phyloP scores from a whole-genome alignment of 148 eudicot genomes.

The Dysphania ambrosioides region DNA sequence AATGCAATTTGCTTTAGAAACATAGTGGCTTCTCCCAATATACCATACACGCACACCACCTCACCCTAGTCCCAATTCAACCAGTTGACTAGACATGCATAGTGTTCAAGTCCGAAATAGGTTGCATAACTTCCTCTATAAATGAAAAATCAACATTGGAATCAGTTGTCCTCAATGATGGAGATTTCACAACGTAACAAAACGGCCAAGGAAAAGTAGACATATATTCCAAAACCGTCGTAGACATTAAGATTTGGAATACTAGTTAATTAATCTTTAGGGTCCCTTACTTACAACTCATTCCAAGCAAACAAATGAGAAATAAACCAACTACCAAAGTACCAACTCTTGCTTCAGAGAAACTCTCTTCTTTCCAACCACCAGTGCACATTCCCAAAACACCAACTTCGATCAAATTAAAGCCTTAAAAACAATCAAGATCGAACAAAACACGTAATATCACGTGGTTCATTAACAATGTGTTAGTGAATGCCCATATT shows the following conservation, averaged over 20 bases:
- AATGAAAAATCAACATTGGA: background rate
- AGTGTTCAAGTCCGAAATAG: background rate
- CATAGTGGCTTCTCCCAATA: too few species aligned
- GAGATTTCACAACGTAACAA: background rate
- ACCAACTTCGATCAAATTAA: background rate
- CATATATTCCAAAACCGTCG: slow-evolving; percentile 27
- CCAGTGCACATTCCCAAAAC: slow-evolving; percentile 13
- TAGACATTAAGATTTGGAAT: background rate
- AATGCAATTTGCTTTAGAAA: too few species aligned
- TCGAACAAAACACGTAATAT: too few species aligned
- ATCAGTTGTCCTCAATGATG: background rate
- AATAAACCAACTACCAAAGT: too few species aligned
- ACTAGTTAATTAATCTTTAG: background rate
- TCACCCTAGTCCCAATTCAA: too few species aligned
- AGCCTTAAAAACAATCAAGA: too few species aligned
- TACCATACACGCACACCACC: too few species aligned
- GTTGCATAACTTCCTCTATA: slow-evolving; percentile 11
- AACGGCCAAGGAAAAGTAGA: background rate
- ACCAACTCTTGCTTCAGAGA: slow-evolving; percentile 23
- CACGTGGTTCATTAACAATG: background rate
- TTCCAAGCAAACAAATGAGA: slow-evolving; percentile 12
- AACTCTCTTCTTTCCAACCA: slow-evolving; percentile 11
- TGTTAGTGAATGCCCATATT: background rate
- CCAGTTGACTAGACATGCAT: too few species aligned
- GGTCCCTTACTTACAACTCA: slow-evolving; percentile 2